Evolutionary conservation across 1,284 basidiomycete species (phyloP).

Genomic region (Porogramme epimiltina): DNA sequence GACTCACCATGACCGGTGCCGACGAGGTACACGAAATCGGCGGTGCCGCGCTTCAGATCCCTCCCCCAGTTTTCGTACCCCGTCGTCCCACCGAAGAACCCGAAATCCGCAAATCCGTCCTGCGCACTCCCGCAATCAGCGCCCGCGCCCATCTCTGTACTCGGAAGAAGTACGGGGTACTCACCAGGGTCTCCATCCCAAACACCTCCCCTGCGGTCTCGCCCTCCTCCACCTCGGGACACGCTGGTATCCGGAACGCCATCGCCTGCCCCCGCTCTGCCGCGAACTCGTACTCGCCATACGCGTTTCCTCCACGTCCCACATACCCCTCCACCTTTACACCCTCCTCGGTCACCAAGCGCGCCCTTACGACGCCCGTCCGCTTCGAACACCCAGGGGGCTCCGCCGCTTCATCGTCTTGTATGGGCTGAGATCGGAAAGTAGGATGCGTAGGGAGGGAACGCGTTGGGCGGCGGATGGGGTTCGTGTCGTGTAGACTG

Average conservation of each 20-base stretch:
- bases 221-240: conserved; percentile 8
- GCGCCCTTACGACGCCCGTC: too few species aligned
- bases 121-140: background rate
- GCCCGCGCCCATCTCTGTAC: too few species aligned
- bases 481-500: too few species aligned
- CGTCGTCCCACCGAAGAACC: conserved; percentile 17
- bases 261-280: conserved; percentile 14
- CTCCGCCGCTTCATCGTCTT: too few species aligned
- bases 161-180: background rate
- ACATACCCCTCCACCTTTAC: conserved; percentile 13
- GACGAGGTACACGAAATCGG: conserved; percentile 26
- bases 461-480: too few species aligned
- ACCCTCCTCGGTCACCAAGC: too few species aligned
- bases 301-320: conserved; percentile 15
- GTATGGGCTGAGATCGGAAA: too few species aligned
- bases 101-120: conserved; percentile 23
- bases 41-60: conserved; percentile 8
- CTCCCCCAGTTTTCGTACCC: conserved; percentile 18
- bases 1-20: conserved; percentile 20
- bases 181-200: conserved; percentile 17
- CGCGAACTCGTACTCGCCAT: conserved; percentile 25
- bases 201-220: conserved; percentile 10
- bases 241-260: too few species aligned
- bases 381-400: too few species aligned
- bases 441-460: too few species aligned